Evolutionary conservation across 192 early-diverging fungal genomes (phyloP), one percentile per base, ranked within the genome.

Genomic region (Coemansia sp.): DNA sequence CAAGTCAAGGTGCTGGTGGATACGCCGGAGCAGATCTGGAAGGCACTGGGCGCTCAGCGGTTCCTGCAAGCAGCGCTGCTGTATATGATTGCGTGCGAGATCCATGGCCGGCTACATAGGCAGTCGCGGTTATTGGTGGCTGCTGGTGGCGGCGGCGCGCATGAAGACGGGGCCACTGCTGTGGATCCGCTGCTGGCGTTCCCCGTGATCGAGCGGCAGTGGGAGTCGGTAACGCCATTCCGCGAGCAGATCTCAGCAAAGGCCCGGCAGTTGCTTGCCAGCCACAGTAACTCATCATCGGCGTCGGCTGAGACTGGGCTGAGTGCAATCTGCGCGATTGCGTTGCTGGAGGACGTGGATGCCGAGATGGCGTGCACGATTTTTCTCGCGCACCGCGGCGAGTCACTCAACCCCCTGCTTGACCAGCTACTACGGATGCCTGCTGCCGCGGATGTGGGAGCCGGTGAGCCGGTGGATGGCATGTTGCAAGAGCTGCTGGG

Each of bases 1-100:
- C 80, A 83, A 62, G 71, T 77, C 14, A 76, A 77, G 32, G 80
- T 83, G 27, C 75, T 83, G 10, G 74, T 70, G 22, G 75, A 77
- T 29, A 71, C 80, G 46, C 71, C 71, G 0, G 80, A 83, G 56
- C 74, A 74, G 59, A 67, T 83, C 22, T 77, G 80, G 74, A 66
- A 71, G 46, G 70, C 80, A 3, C 61, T 83, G 27, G 70, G 32
- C 19, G 60, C 68, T 6, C 45, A 62, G 40, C 71, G 53, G 40
- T 74, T 65, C 32, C 57, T 83, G 36, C 80, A 73, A 29, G 74
- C 80, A 0, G 47, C 80, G 61, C 75, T 83, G 27, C 46, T 77
- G 58, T 83, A 64, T 42, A 49, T 74, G 70, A 70, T 74, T 32
- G 75, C 80, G 4, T 58, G 68, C 5, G 61, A 68, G 39, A 74